These are phyloP conservation scores for Trichoderma sp. DNA, from an alignment of 2,329 filamentous ascomycete genomes.

Conservation along the genomic window DNA sequence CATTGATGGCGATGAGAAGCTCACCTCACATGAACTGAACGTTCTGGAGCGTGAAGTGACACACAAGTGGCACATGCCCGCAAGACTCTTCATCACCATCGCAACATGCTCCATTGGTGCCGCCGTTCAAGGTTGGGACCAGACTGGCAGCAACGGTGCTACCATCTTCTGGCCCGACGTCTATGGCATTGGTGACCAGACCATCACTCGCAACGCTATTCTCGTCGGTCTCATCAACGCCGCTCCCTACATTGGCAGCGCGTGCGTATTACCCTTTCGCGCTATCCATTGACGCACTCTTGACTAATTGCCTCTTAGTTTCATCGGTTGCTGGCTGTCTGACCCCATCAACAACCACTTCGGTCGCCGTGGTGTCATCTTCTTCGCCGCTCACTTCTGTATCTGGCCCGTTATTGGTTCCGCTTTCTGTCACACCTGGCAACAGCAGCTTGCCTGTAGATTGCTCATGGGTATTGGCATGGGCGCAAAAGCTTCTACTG, in stretches of 20 bases:
- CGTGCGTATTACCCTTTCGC: slow-evolving; percentile 37
- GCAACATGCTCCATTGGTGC: slow-evolving; percentile 67
- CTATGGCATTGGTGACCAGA: slow-evolving; percentile 41
- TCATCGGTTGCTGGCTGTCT: slow-evolving; percentile 63
- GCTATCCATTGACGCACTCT: slow-evolving; percentile 3
- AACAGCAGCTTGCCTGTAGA: slow-evolving; percentile 65
- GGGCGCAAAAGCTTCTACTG: slow-evolving; percentile 64
- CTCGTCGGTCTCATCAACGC: slow-evolving; percentile 69
- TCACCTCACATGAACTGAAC: slow-evolving; percentile 59
- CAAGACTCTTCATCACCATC: slow-evolving; percentile 66
- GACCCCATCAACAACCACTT: slow-evolving; percentile 58
- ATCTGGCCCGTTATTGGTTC: slow-evolving; percentile 64
- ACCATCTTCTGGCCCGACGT: slow-evolving; percentile 60
- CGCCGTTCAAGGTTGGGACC: slow-evolving; percentile 67
- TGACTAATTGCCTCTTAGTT: slow-evolving; percentile 29
- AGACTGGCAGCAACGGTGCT: slow-evolving; percentile 63
- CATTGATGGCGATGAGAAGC: slow-evolving; percentile 55
- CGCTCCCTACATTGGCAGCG: slow-evolving; percentile 51
- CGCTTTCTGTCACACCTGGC: slow-evolving; percentile 67
- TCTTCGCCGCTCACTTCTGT: slow-evolving; percentile 73
- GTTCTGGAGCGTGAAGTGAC: slow-evolving; percentile 60
- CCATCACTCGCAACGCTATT: slow-evolving; percentile 39
- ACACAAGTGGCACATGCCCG: slow-evolving; percentile 67
- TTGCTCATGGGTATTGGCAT: slow-evolving; percentile 71
- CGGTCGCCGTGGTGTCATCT: slow-evolving; percentile 59